phyloP scores from a whole-genome alignment of 1,284 basidiomycete genomes.

The Sanguinoderma infundibulare region DNA sequence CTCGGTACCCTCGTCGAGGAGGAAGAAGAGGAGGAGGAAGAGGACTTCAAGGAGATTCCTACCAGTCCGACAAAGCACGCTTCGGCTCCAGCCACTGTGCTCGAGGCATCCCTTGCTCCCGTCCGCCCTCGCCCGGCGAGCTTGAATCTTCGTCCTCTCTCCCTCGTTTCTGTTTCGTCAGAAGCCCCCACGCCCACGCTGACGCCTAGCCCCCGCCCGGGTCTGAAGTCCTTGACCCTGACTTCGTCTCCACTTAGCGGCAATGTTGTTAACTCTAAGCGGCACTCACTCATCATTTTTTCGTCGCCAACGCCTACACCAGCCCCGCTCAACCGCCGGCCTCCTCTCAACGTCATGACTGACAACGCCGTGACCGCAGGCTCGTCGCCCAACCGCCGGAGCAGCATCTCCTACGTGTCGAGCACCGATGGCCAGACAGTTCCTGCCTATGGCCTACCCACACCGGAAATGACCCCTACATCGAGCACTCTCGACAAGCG shows the following conservation, averaged over 20 bases:
- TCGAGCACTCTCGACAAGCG: slow-evolving; percentile 39
- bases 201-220: slow-evolving; percentile 48
- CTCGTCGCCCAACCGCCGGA: slow-evolving; percentile 42
- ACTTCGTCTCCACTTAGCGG: slow-evolving; percentile 41
- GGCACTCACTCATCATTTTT: slow-evolving; percentile 34
- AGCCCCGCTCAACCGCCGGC: slow-evolving; percentile 29
- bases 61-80: slow-evolving; percentile 24
- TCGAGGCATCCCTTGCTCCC: slow-evolving; percentile 41
- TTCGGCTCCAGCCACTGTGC: slow-evolving; percentile 26
- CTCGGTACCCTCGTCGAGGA: slow-evolving; percentile 79
- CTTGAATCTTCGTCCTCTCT: slow-evolving; percentile 71
- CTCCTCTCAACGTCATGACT: slow-evolving; percentile 34
- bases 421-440: slow-evolving; percentile 45
- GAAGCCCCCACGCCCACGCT: slow-evolving; percentile 59
- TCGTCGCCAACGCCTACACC: slow-evolving; percentile 30
- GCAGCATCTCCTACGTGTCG: slow-evolving; percentile 76
- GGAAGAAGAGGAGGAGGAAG: slow-evolving; percentile 77
- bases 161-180: slow-evolving; percentile 54
- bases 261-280: slow-evolving; percentile 29
- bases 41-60: slow-evolving; percentile 28
- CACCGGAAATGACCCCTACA: slow-evolving; percentile 74
- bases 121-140: slow-evolving; percentile 62
- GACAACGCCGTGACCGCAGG: slow-evolving; percentile 22
- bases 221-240: slow-evolving; percentile 55
- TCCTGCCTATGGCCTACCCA: slow-evolving; percentile 57